Evolutionary conservation across 2,329 filamentous ascomycete species (phyloP).

Genomic region (Monilinia polystroma): DNA sequence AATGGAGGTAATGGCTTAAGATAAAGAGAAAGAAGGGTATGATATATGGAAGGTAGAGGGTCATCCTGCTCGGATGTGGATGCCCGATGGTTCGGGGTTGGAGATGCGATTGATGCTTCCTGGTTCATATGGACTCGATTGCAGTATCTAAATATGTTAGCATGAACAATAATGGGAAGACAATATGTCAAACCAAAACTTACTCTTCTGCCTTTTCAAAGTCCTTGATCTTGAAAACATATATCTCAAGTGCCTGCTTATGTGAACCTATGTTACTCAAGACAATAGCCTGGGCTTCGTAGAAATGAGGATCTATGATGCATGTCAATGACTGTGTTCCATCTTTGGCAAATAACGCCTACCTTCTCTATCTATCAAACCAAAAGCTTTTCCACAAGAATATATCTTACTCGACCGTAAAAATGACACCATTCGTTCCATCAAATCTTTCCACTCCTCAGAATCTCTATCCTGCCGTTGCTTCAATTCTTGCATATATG

Average conservation of each 20-base stretch:
- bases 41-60: slow-evolving; percentile 76
- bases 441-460: slow-evolving; percentile 56
- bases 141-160: slow-evolving; percentile 64
- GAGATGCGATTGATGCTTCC: slow-evolving; percentile 44
- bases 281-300: slow-evolving; percentile 85
- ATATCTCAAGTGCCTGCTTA: slow-evolving; percentile 94
- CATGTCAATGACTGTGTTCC: slow-evolving; percentile 23
- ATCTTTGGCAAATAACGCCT: slow-evolving; percentile 38
- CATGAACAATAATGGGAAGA: background rate
- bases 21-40: slow-evolving; percentile 86
- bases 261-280: slow-evolving; percentile 94
- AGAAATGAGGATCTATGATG: slow-evolving; percentile 72
- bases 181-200: slow-evolving; percentile 38
- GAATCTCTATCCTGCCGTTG: slow-evolving; percentile 43
- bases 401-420: slow-evolving; percentile 76
- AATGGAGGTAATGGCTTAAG: slow-evolving; percentile 75
- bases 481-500: slow-evolving; percentile 58
- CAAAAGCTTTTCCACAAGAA: slow-evolving; percentile 74
- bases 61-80: slow-evolving; percentile 50
- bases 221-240: slow-evolving; percentile 89
- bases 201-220: slow-evolving; percentile 91
- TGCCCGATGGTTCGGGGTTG: slow-evolving; percentile 41
- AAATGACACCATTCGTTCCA: slow-evolving; percentile 70
- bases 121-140: slow-evolving; percentile 74
- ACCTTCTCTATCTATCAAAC: slow-evolving; percentile 78